Conservation (phyloP, 1,139 yeast genomes). For the Saccharomyces hybrid region DNA sequence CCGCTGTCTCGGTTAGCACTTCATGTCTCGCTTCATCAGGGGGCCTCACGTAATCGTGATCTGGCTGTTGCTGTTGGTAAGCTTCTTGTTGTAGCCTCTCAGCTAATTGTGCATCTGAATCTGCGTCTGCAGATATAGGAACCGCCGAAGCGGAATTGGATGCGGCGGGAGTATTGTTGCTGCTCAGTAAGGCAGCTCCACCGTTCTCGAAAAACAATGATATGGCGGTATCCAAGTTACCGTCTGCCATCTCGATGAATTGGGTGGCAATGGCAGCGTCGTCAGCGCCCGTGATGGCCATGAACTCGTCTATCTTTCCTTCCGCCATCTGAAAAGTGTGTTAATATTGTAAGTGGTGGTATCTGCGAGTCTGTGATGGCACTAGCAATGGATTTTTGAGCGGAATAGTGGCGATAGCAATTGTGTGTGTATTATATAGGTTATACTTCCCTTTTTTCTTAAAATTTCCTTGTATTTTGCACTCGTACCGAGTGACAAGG, state of each 20-base stretch:
- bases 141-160: conserved; percentile 5
- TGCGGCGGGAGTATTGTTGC: conserved; percentile 11
- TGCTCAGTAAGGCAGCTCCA: conserved; percentile 24
- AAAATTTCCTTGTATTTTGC: neutral
- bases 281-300: conserved; percentile 75
- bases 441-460: neutral
- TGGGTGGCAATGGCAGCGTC: conserved; percentile 67
- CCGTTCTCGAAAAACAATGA: conserved; percentile 77
- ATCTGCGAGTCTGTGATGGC: neutral
- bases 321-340: conserved; percentile 33
- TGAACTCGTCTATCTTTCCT: conserved; percentile 60
- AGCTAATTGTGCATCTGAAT: conserved; percentile 55
- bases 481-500: neutral
- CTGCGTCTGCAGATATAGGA: conserved; percentile 16
- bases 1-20: conserved; percentile 48
- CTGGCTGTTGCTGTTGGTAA: conserved; percentile 35
- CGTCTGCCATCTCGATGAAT: conserved; percentile 72
- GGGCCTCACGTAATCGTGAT: conserved; percentile 55
- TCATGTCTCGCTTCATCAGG: conserved; percentile 79
- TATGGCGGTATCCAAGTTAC: conserved; percentile 78
- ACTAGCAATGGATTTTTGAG: neutral
- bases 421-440: neutral
- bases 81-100: conserved; percentile 60
- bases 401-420: neutral
- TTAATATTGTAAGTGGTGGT: neutral